Base-by-base conservation (phyloP, 805 yeast genomes). In the Ogataea chonburiensis region DNA sequence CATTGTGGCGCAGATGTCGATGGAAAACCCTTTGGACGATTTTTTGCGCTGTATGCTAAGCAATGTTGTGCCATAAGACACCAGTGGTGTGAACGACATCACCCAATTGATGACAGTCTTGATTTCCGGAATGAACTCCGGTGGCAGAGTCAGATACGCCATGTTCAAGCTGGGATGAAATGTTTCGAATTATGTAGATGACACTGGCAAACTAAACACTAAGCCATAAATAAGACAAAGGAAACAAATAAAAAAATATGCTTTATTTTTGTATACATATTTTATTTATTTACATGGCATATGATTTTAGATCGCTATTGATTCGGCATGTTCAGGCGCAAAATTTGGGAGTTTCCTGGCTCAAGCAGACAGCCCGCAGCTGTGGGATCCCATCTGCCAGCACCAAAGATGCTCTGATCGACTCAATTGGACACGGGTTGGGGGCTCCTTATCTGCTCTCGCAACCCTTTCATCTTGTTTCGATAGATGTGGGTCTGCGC, bases 1-100 rank as follows among this genome's bases (percentile, higher is more conserved):
- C 95, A 89, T 87, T 5, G 95, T 86, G 5, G 87, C 89, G 61
- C 96, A 89, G 8, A 89, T 85, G 60, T 89, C 97, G n/a, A 87
- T 67, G 5, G 95, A 83, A 54, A 88, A 87, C 15, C 96, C 97
- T 15, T 75, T 67, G 1, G 91, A 74, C 0, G 88, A 72, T 54
- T 79, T 66, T 21, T 75, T 71, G 30, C 70, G 66, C 50, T 77
- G 71, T 10, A 88, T 87, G 45, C 83, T 70, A 30, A 76, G 66
- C 22, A 88, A 74, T 1, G 96, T 87, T 11, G 93, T 75, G 3
- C 95, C 95, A 55, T 89, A 88, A 5, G 96, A 85, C 43, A 89
- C 71, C 28, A 88, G 59, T 2, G 97, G 97, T 0, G 96, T 83
- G 53, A 85, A 75, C 19, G 87, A 75, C 55, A 88, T 78, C 54